Conservation (phyloP, 108 stramenopile species). For the Skeletonema marinoi region DNA sequence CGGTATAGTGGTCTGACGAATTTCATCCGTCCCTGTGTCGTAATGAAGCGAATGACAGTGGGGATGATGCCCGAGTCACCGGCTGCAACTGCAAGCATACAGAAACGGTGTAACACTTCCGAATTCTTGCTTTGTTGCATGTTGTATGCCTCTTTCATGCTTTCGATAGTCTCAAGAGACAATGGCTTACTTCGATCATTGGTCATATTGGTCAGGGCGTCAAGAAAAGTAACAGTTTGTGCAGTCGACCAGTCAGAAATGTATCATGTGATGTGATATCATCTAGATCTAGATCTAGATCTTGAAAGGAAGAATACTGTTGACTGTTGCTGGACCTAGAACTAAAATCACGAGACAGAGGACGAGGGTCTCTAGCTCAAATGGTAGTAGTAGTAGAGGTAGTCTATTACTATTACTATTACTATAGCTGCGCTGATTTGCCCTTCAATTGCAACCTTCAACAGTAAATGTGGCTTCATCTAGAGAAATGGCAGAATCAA, state of each 20-base stretch:
- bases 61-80: conserved; percentile 73
- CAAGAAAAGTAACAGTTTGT: conserved; percentile 89
- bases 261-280: no score
- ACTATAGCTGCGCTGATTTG: no score
- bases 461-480: no score
- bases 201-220: conserved; percentile 49
- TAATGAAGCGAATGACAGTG: conserved; percentile 85
- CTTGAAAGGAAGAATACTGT: no score
- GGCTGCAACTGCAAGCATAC: conserved; percentile 77
- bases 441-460: no score
- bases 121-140: conserved; percentile 77
- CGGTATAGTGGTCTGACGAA: conserved; percentile 93
- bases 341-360: no score
- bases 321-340: no score
- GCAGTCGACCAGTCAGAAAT: conserved; percentile 80
- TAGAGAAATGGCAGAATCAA: no score
- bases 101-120: conserved; percentile 92
- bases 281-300: no score
- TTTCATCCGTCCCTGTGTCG: conserved; percentile 98
- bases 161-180: conserved; percentile 54
- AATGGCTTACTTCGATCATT: conserved; percentile 48
- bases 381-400: no score
- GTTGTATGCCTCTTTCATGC: conserved; percentile 75
- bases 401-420: no score
- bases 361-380: no score